These are phyloP conservation scores for Aspergillus asperescens DNA, from an alignment of 495 filamentous ascomycete genomes.

Conservation along the genomic window DNA sequence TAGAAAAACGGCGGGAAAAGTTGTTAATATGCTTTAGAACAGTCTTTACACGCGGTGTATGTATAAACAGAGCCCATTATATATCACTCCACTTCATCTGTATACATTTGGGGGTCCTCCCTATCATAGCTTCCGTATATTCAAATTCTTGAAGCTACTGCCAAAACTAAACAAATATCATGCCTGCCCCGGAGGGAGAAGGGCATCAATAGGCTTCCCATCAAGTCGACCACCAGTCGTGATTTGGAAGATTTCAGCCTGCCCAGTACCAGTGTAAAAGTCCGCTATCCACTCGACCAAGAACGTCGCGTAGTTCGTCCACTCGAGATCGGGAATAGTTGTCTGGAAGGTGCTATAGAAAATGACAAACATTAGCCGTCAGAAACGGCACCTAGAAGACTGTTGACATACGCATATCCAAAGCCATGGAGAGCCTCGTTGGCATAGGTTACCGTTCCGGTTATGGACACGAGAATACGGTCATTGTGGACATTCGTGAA, in stretches of 20 bases:
- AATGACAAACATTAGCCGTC: neutral
- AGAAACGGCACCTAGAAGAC: neutral
- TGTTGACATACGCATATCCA: neutral
- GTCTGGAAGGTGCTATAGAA: neutral
- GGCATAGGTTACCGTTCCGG: neutral
- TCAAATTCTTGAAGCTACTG: too few species aligned
- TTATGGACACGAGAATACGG: neutral
- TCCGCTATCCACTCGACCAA: constrained; percentile 4
- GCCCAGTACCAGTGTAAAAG: neutral
- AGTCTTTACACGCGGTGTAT: too few species aligned
- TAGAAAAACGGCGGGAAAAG: too few species aligned
- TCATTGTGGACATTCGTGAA: neutral
- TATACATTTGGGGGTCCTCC: too few species aligned
- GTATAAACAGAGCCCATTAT: too few species aligned
- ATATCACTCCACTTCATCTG: too few species aligned
- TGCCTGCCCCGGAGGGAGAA: too few species aligned
- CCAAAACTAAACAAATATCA: too few species aligned
- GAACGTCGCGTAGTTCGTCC: constrained; percentile 5
- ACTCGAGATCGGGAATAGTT: neutral
- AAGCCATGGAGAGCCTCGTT: constrained; percentile 1
- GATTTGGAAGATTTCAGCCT: constrained; percentile 2
- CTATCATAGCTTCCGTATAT: too few species aligned
- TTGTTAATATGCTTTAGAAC: too few species aligned
- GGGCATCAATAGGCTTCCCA: constrained; percentile 3
- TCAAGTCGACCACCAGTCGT: neutral